A percentile compares a stretch with the other conserved stretches of the same genome.
These are phyloP conservation scores for Brassica cretica DNA, from an alignment of 345 rosid genomes.

Conservation along the genomic window DNA sequence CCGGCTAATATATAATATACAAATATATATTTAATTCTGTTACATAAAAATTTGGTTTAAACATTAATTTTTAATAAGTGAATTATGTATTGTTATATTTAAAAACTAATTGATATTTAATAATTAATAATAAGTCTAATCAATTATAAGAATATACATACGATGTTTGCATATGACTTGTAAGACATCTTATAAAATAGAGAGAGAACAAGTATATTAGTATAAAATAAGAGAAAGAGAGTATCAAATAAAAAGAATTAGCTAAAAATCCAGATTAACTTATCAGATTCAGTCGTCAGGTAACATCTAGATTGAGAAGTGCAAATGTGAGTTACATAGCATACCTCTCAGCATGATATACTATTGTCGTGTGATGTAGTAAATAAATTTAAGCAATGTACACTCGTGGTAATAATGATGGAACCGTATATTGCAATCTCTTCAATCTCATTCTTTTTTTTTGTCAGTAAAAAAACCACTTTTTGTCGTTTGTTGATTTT, in stretches of 20 bases:
- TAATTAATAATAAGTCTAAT: not conserved
- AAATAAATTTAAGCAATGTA: not conserved
- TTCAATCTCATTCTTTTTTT: not conserved
- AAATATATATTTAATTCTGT: not conserved
- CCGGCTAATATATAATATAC: not conserved
- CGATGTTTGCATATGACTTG: not conserved
- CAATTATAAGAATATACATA: not conserved
- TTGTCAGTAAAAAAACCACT: not conserved
- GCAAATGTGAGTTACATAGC: not conserved
- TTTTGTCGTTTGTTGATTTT: constrained; percentile 31
- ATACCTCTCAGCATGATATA: not conserved
- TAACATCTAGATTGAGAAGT: not conserved
- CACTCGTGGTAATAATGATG: not conserved
- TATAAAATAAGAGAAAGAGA: not conserved
- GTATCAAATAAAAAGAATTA: not conserved
- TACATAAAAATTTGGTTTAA: not conserved
- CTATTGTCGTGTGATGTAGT: not conserved
- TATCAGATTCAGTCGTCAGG: not conserved
- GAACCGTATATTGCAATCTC: constrained; percentile 9
- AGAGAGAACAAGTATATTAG: not conserved
- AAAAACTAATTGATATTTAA: not conserved
- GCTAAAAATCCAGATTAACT: not conserved
- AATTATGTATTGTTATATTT: not conserved
- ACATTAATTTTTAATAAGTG: not conserved
- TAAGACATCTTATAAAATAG: not conserved